Evolutionary conservation across 2,329 filamentous ascomycete species (phyloP), one percentile per base, ranked within the genome.

Genomic region (Alternaria viburni): DNA sequence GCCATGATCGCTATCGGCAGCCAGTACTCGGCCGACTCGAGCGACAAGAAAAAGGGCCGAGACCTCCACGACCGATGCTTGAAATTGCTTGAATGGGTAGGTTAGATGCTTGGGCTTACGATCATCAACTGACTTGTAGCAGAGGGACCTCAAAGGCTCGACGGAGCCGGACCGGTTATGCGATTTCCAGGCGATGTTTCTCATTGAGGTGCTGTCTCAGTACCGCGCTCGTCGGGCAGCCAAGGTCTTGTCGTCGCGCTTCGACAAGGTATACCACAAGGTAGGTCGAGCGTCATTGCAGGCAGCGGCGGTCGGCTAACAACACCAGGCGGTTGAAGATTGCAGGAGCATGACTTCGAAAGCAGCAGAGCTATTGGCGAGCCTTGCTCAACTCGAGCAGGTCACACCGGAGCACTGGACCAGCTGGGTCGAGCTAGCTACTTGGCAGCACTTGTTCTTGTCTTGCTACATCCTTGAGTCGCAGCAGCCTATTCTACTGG

Each of bases 1-100:
- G 78, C 81, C n/a, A 81, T 84, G 72, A 70, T 83, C 45, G 79
- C 82, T 6, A 74, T 83, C 25, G 82, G 82, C 32, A 80, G 78
- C 5, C 79, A 83, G 50, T 79, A 80, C 47, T 76, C 78, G 49
- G 73, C 72, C 55, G 72, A 79, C 45, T 65, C 75, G 44, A 69
- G 70, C 51, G 77, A 79, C 36, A 77, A 77, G 45, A 68, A 68
- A 8, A 79, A 80, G 60, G 77, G 81, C 15, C 72, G 77, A 57
- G 72, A 75, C 12, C 68, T 83, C 32, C 82, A 83, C 62, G 80
- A 82, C 56, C 73, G 69, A 32, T 83, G 81, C 65, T 56, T 81
- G 44, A 82, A 82, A 64, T 67, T 83, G 26, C 71, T 84, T 41
- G 70, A 76, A 47, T 73, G 75, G 71, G 79, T 78, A 73, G 49